Conservation (phyloP, 169 alveolate species). For the Blepharisma undulans region DNA sequence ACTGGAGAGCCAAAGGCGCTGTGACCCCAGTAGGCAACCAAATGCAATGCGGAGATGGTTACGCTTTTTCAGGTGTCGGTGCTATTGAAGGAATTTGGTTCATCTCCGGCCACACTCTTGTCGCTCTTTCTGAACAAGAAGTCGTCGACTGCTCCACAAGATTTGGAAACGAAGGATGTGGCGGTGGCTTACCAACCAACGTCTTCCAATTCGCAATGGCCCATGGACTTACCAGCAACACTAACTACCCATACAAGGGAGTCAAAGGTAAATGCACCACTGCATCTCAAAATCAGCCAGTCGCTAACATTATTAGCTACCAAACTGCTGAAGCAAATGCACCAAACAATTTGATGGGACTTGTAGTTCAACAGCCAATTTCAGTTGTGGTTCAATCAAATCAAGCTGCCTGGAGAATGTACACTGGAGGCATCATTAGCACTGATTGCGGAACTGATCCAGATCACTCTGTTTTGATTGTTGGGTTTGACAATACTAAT, state of each 20-base stretch:
- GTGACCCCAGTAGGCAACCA: constrained; percentile 60
- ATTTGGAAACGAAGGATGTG: constrained; percentile 71
- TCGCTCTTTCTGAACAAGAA: constrained; percentile 72
- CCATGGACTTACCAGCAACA: constrained; percentile 53
- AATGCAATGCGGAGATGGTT: constrained; percentile 62
- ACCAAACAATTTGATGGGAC: constrained; percentile 49
- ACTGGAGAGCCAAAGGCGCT: constrained; percentile 60
- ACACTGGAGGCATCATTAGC: constrained; percentile 46
- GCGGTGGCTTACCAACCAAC: constrained; percentile 74
- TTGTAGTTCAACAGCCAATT: constrained; percentile 66
- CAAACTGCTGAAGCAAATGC: constrained; percentile 9
- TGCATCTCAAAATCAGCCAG: background rate
- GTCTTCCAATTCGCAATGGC: constrained; percentile 62
- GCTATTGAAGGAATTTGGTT: constrained; percentile 42
- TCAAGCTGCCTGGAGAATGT: constrained; percentile 45
- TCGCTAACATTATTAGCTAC: background rate
- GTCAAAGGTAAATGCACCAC: background rate
- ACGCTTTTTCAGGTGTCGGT: constrained; percentile 63
- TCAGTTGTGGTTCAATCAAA: constrained; percentile 53
- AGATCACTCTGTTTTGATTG: constrained; percentile 86
- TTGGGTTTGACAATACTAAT: constrained; percentile 81
- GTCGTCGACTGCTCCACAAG: constrained; percentile 71
- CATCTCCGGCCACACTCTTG: background rate
- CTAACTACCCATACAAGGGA: background rate
- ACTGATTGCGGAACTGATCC: constrained; percentile 41